Evolutionary conservation across 108 stramenopile species (phyloP).

Genomic region (Skeletonema grethae): DNA sequence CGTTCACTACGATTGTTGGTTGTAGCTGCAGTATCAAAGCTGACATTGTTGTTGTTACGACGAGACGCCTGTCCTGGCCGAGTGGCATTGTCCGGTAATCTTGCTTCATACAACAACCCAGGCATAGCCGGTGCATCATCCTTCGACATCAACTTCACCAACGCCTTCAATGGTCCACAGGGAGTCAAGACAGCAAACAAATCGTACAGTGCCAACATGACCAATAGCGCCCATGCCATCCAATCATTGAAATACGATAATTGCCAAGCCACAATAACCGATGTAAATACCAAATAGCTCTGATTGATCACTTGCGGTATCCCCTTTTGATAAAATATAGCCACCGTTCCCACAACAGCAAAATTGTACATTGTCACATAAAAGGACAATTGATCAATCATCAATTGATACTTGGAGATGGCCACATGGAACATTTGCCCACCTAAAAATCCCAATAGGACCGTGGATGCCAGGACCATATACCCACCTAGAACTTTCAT

Average conservation of each 20-base stretch:
- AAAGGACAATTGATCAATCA: constrained; percentile 85
- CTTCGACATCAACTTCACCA: constrained; percentile 87
- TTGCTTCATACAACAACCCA: constrained; percentile 96
- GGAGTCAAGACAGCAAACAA: constrained; percentile 95
- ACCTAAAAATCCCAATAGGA: constrained; percentile 87
- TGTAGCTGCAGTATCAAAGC: background rate
- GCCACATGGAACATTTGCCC: constrained; percentile 70
- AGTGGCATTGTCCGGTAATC: constrained; percentile 56
- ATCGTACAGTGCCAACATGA: constrained; percentile 96
- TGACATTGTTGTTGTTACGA: background rate
- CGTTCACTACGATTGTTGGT: too few relatives aligned
- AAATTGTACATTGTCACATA: constrained; percentile 91
- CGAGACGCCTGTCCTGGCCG: constrained; percentile 30
- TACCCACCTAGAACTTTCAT: constrained; percentile 89
- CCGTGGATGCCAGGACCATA: constrained; percentile 80
- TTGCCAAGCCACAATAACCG: constrained; percentile 95
- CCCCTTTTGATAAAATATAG: constrained; percentile 94
- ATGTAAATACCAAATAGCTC: constrained; percentile 85
- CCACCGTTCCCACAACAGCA: constrained; percentile 83
- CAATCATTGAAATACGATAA: constrained; percentile 90
- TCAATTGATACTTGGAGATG: constrained; percentile 71
- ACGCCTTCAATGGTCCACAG: constrained; percentile 91
- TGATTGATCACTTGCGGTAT: constrained; percentile 89
- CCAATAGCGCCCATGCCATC: constrained; percentile 95
- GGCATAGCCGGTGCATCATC: constrained; percentile 90